A percentile compares a stretch with the other conserved stretches of the same genome.
These are phyloP conservation scores for Cytospora chrysosperma DNA, from an alignment of 2,329 filamentous ascomycete genomes.

Conservation along the genomic window DNA sequence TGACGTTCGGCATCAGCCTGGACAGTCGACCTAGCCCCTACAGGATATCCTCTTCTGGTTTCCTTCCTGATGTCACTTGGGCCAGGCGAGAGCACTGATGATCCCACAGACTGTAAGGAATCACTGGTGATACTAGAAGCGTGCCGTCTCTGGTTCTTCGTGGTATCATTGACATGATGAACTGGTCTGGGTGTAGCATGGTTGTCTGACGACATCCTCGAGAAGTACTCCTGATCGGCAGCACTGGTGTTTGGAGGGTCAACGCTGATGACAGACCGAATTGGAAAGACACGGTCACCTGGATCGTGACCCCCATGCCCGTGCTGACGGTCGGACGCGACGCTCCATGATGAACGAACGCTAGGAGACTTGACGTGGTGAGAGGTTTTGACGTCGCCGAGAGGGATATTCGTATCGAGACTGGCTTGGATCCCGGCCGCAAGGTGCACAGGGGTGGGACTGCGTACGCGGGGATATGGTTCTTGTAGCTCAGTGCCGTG, in stretches of 20 bases:
- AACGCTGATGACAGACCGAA: slow-evolving; percentile 74
- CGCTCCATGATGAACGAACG: slow-evolving; percentile 41
- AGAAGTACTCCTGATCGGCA: slow-evolving; percentile 40
- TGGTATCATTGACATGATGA: slow-evolving; percentile 32
- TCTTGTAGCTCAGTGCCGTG: not conserved
- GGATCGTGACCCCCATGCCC: slow-evolving; percentile 35
- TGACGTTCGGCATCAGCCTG: slow-evolving; percentile 45
- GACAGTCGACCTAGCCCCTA: slow-evolving; percentile 45
- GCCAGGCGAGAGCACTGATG: slow-evolving; percentile 16
- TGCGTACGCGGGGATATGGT: not conserved
- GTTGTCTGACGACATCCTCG: slow-evolving; percentile 30
- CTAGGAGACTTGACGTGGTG: slow-evolving; percentile 24
- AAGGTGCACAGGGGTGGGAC: slow-evolving; percentile 8
- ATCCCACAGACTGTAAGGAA: slow-evolving; percentile 15
- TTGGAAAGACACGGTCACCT: slow-evolving; percentile 71
- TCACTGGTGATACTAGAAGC: slow-evolving; percentile 25
- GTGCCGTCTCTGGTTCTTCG: slow-evolving; percentile 26
- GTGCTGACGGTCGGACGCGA: slow-evolving; percentile 42
- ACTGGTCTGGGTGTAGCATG: slow-evolving; percentile 27
- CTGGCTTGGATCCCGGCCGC: not conserved
- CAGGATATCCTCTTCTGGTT: slow-evolving; percentile 37
- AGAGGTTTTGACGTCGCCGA: not conserved
- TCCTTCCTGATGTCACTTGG: slow-evolving; percentile 24
- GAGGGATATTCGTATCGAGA: slow-evolving; percentile 11
- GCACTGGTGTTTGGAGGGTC: slow-evolving; percentile 50